phyloP scores from a whole-genome alignment of 164 flowering plant species.

The Liriodendron chinense region DNA sequence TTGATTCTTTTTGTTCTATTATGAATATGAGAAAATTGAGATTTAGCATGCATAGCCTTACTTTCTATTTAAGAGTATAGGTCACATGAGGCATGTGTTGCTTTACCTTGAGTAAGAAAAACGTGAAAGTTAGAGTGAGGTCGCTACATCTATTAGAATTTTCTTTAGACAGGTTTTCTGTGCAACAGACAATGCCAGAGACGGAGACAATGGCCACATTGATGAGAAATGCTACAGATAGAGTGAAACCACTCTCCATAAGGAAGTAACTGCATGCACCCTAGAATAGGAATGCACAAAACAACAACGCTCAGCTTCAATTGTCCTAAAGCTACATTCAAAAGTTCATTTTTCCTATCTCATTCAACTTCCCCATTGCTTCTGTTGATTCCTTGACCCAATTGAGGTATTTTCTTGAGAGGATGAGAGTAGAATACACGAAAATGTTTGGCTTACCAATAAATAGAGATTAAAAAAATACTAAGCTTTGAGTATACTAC shows the following conservation, averaged over 20 bases:
- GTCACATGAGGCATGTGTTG: too few relatives aligned
- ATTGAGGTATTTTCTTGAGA: slow-evolving; percentile 71
- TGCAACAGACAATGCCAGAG: slow-evolving; percentile 60
- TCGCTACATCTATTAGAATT: slow-evolving; percentile 39
- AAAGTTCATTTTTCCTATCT: background rate
- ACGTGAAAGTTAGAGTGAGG: slow-evolving; percentile 66
- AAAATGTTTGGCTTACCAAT: slow-evolving; percentile 79
- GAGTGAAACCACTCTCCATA: slow-evolving; percentile 76
- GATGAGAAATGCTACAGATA: slow-evolving; percentile 73
- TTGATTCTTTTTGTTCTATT: too few relatives aligned
- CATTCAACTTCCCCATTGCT: slow-evolving; percentile 12
- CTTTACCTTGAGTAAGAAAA: slow-evolving; percentile 72
- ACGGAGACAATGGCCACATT: slow-evolving; percentile 76
- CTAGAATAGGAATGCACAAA: slow-evolving; percentile 26
- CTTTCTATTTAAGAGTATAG: background rate
- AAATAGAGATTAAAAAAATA: background rate
- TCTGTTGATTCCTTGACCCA: slow-evolving; percentile 74
- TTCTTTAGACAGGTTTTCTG: slow-evolving; percentile 27
- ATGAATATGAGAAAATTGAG: too few relatives aligned
- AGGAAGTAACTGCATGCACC: slow-evolving; percentile 75
- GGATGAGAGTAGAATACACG: slow-evolving; percentile 90
- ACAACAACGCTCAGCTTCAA: background rate
- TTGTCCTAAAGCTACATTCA: background rate
- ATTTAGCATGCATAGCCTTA: too few relatives aligned
- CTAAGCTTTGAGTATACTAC: background rate